These are phyloP conservation scores for Coniochaeta sp. DNA, from an alignment of 2,329 filamentous ascomycete genomes.

Conservation along the genomic window DNA sequence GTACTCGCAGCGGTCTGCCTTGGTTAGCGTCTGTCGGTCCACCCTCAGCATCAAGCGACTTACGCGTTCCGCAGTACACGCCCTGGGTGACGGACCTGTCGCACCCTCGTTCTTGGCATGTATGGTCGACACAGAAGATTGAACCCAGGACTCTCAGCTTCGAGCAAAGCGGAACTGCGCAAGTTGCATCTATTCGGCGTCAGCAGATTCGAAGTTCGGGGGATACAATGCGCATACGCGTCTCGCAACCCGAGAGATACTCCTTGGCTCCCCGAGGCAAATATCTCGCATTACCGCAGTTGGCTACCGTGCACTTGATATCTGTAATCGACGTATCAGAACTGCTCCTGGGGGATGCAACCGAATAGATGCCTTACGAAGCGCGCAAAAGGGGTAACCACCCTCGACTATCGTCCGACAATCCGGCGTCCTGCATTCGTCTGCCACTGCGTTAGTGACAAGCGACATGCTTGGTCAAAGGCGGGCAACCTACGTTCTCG, in stretches of 20 bases:
- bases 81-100: slow-evolving; percentile 2
- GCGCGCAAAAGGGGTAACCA: slow-evolving; percentile 10
- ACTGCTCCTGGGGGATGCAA: neutral
- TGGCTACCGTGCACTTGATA: slow-evolving; percentile 11
- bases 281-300: slow-evolving; percentile 11
- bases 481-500: slow-evolving; percentile 9
- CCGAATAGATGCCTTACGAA: slow-evolving; percentile 6
- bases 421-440: slow-evolving; percentile 10
- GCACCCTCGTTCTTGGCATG: slow-evolving; percentile 12
- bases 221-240: slow-evolving; percentile 7
- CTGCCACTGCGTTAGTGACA: slow-evolving; percentile 1
- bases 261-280: slow-evolving; percentile 8
- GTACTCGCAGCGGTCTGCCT: slow-evolving; percentile 9
- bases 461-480: neutral
- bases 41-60: neutral
- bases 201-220: neutral
- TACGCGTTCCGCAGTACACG: slow-evolving; percentile 13
- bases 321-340: slow-evolving; percentile 5
- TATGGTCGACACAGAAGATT: slow-evolving; percentile 10
- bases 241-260: slow-evolving; percentile 11
- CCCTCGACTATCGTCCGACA: slow-evolving; percentile 13
- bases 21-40: neutral
- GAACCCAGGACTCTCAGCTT: slow-evolving; percentile 10
- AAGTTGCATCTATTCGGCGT: slow-evolving; percentile 10
- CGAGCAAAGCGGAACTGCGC: slow-evolving; percentile 8